These are phyloP conservation scores for Hirsutella rhossiliensis DNA, from an alignment of 2,329 filamentous ascomycete genomes.

Conservation along the genomic window DNA sequence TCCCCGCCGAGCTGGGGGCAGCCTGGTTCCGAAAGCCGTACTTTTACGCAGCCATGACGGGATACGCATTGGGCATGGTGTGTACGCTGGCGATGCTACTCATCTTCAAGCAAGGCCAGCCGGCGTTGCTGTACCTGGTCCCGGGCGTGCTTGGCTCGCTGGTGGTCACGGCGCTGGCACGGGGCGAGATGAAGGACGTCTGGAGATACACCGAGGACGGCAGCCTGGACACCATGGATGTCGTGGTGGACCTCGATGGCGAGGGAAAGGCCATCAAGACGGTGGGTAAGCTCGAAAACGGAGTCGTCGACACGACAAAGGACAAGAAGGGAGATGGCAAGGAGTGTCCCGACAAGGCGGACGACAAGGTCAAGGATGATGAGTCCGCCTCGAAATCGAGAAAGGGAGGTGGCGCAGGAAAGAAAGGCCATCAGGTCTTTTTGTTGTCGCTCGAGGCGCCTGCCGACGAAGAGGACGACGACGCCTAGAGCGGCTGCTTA, in stretches of 20 bases:
- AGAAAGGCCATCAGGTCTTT: constrained; percentile 18
- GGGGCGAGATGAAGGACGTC: constrained; percentile 63
- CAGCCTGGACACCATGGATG: constrained; percentile 39
- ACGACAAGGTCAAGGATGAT: constrained; percentile 1
- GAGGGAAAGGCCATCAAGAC: constrained; percentile 32
- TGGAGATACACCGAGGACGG: constrained; percentile 73
- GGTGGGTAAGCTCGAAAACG: constrained; percentile 23
- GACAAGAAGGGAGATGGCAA: constrained; percentile 10
- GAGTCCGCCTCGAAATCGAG: not conserved
- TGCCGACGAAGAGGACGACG: constrained; percentile 7
- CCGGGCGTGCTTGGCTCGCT: constrained; percentile 67
- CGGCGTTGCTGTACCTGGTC: constrained; percentile 84
- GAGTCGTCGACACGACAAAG: constrained; percentile 23
- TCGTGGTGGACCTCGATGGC: constrained; percentile 41
- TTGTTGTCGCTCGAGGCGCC: constrained; percentile 20
- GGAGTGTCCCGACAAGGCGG: constrained; percentile 5
- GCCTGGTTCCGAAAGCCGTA: constrained; percentile 68
- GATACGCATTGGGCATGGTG: constrained; percentile 70
- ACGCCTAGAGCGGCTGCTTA: not conserved
- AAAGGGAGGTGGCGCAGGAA: constrained; percentile 6
- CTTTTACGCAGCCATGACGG: constrained; percentile 64
- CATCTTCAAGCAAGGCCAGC: constrained; percentile 70
- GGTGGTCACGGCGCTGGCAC: constrained; percentile 59
- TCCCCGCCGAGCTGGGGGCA: constrained; percentile 22
- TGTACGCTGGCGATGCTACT: constrained; percentile 67